phyloP scores from a whole-genome alignment of 2,329 filamentous ascomycete genomes.

The Exophiala alcalophila region DNA sequence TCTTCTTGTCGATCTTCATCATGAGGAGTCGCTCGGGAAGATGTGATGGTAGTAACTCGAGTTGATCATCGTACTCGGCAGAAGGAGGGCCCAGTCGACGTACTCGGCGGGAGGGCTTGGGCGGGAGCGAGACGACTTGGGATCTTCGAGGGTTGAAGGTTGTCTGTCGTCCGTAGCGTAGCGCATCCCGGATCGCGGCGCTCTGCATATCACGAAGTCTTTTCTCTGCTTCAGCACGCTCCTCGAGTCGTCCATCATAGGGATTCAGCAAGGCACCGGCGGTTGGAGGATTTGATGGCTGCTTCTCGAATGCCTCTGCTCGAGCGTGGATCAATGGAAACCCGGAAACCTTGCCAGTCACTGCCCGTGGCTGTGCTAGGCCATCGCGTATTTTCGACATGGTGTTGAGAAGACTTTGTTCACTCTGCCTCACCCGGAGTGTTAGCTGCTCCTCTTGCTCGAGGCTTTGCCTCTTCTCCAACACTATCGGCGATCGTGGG shows the following conservation, averaged over 20 bases:
- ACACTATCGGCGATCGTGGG: background rate
- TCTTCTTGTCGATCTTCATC: no score
- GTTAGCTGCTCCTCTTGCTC: constrained; percentile 1
- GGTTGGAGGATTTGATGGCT: background rate
- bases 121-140: no score
- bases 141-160: no score
- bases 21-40: no score
- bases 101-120: no score
- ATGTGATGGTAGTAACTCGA: no score
- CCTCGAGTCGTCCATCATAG: constrained; percentile 3
- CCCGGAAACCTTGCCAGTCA: no score
- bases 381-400: constrained; percentile 9
- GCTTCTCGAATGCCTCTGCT: background rate
- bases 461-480: background rate
- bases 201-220: background rate
- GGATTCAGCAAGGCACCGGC: constrained; percentile 1
- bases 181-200: no score
- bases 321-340: constrained; percentile 5
- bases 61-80: no score
- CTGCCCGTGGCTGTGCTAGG: background rate
- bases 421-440: background rate
- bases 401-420: constrained; percentile 3
- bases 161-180: no score
- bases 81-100: no score
- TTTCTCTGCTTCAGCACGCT: background rate